Evolutionary conservation across 306 rosid species (phyloP).

Genomic region (Styphnolobium japonicum): DNA sequence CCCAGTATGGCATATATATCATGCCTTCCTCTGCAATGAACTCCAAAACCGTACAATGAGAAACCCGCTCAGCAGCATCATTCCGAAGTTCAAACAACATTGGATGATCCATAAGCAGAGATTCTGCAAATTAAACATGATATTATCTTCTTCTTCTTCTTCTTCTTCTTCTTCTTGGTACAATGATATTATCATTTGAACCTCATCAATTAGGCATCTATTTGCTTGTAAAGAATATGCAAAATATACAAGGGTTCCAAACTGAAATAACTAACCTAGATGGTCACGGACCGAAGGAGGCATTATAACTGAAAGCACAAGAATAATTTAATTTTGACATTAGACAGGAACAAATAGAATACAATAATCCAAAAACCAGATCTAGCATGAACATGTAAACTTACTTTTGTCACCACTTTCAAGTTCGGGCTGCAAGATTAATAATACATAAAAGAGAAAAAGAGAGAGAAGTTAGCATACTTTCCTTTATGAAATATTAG

Average conservation of each 20-base stretch:
- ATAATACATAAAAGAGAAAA: neutral
- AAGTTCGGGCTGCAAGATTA: conserved; percentile 77
- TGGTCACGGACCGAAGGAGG: conserved; percentile 99
- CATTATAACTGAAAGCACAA: conserved; percentile 84
- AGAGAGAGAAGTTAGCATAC: conserved; percentile 18
- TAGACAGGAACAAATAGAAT: conserved; percentile 7
- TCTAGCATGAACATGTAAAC: conserved; percentile 29
- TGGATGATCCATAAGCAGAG: conserved; percentile 95
- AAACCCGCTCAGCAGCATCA: conserved; percentile 64
- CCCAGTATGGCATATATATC: conserved; percentile 99
- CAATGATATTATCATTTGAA: no score
- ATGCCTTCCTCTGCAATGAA: conserved; percentile 99
- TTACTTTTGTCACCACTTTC: conserved; percentile 98
- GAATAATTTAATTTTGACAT: conserved; percentile 17
- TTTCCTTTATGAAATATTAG: neutral
- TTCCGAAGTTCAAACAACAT: conserved; percentile 95
- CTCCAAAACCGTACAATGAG: conserved; percentile 97
- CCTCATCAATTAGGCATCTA: neutral
- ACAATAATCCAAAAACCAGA: conserved; percentile 10
- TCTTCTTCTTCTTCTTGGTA: no score
- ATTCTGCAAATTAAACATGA: conserved; percentile 56
- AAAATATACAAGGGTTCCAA: neutral
- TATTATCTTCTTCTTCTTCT: no score
- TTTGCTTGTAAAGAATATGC: neutral
- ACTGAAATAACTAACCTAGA: conserved; percentile 68